Evolutionary conservation across 2,329 filamentous ascomycete species (phyloP).

Genomic region (Ciborinia camelliae): DNA sequence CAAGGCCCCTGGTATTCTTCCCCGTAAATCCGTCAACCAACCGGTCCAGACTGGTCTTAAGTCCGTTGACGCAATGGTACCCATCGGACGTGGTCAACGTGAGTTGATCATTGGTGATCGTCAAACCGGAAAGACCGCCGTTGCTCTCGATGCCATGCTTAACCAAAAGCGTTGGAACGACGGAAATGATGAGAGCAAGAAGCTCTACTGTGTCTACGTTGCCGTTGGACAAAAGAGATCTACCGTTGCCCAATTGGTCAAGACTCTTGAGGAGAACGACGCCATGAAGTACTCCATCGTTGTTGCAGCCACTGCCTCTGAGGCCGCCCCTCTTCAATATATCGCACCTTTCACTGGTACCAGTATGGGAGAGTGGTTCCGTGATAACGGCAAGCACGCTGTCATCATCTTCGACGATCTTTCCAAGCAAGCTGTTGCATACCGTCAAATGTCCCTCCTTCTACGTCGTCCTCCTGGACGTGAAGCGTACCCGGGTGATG

Average conservation of each 20-base stretch:
- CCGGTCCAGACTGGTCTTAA: slow-evolving; percentile 99
- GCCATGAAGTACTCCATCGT: slow-evolving; percentile 97
- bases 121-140: slow-evolving; percentile 99
- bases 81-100: slow-evolving; percentile 99
- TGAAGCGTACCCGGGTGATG: slow-evolving; percentile 99
- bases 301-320: slow-evolving; percentile 88
- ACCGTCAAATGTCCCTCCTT: slow-evolving; percentile 98
- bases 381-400: slow-evolving; percentile 83
- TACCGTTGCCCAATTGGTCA: slow-evolving; percentile 97
- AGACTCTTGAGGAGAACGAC: slow-evolving; percentile 99
- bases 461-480: slow-evolving; percentile 96
- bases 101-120: slow-evolving; percentile 99
- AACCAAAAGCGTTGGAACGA: slow-evolving; percentile 99
- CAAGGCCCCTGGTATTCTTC: slow-evolving; percentile 98
- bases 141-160: slow-evolving; percentile 94
- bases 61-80: slow-evolving; percentile 99
- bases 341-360: slow-evolving; percentile 85
- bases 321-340: slow-evolving; percentile 93
- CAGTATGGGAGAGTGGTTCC: slow-evolving; percentile 48
- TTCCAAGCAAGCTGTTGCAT: slow-evolving; percentile 95
- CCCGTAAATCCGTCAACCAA: slow-evolving; percentile 95
- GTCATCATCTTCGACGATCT: slow-evolving; percentile 93
- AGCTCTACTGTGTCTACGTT: slow-evolving; percentile 99
- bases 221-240: slow-evolving; percentile 99
- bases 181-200: slow-evolving; percentile 83